Conservation (phyloP, 73 alveolate genomes). For the Symbiodinium natans region DNA sequence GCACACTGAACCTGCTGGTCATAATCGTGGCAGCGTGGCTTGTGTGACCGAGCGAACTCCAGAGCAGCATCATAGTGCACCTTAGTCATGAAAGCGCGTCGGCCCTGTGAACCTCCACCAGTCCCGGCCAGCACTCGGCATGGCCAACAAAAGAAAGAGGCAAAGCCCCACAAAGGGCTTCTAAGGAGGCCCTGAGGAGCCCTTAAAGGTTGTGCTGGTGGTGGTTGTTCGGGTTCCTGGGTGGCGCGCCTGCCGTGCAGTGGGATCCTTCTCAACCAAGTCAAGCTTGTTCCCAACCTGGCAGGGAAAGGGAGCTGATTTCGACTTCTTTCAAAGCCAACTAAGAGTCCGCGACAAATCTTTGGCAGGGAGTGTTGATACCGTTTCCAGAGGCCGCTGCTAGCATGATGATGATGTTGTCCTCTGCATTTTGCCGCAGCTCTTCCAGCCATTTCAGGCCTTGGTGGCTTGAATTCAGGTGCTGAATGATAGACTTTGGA, state of each 20-base stretch:
- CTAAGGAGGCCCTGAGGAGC: too few relatives aligned
- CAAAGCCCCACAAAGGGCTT: too few relatives aligned
- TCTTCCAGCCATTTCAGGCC: constrained; percentile 97
- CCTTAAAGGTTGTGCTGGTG: too few relatives aligned
- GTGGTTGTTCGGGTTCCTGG: too few relatives aligned
- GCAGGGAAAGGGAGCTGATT: background rate
- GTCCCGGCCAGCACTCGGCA: too few relatives aligned
- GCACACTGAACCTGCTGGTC: too few relatives aligned
- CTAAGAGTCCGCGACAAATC: background rate
- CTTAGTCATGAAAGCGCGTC: background rate
- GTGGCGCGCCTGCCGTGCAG: constrained; percentile 95
- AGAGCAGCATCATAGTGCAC: constrained; percentile 96
- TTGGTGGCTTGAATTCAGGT: background rate
- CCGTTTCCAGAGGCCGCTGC: background rate
- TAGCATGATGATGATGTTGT: constrained; percentile 97
- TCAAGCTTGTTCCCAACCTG: constrained; percentile 97
- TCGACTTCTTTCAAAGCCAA: background rate
- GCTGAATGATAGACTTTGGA: background rate
- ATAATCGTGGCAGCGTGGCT: constrained; percentile 31
- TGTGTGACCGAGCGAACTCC: constrained; percentile 96
- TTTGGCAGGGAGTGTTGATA: background rate
- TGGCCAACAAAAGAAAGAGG: too few relatives aligned
- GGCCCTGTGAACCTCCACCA: too few relatives aligned
- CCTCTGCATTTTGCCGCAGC: constrained; percentile 98
- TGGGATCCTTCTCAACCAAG: constrained; percentile 96